These are phyloP conservation scores for Penicillium cosmopolitanum DNA, from an alignment of 495 filamentous ascomycete genomes.

Conservation along the genomic window DNA sequence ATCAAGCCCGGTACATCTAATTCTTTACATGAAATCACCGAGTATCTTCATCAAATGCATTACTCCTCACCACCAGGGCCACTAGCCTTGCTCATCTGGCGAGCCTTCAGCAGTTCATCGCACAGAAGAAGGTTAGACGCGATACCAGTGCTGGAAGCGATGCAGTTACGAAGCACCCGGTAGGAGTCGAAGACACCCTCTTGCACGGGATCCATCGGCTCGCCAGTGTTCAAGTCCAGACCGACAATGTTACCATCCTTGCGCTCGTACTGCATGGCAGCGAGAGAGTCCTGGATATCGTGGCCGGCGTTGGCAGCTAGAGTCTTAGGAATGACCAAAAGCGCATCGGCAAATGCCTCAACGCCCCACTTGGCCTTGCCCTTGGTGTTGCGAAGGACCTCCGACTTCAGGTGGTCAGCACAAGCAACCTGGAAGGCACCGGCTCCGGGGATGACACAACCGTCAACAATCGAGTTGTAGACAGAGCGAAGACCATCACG, in stretches of 20 bases:
- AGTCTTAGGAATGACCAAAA: slow-evolving; percentile 94
- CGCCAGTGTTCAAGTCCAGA: slow-evolving; percentile 80
- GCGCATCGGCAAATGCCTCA: slow-evolving; percentile 89
- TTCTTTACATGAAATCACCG: slow-evolving; percentile 33
- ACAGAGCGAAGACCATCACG: slow-evolving; percentile 92
- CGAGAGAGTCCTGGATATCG: slow-evolving; percentile 92
- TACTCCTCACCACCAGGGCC: slow-evolving; percentile 52
- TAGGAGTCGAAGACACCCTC: slow-evolving; percentile 96
- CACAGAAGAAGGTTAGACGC: slow-evolving; percentile 94
- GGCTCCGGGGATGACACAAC: slow-evolving; percentile 90
- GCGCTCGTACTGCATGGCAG: slow-evolving; percentile 81
- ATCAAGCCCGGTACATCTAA: slow-evolving; percentile 25
- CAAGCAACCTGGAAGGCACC: slow-evolving; percentile 97
- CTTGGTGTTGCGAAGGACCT: slow-evolving; percentile 82
- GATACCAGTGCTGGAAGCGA: slow-evolving; percentile 93
- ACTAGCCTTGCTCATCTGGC: slow-evolving; percentile 76
- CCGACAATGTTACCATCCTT: slow-evolving; percentile 84
- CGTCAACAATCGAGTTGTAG: slow-evolving; percentile 98
- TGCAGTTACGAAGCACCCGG: slow-evolving; percentile 88
- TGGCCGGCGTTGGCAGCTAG: slow-evolving; percentile 95
- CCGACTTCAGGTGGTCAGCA: slow-evolving; percentile 83
- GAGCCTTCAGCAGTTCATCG: slow-evolving; percentile 95
- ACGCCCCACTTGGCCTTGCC: slow-evolving; percentile 97
- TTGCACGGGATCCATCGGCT: slow-evolving; percentile 94
- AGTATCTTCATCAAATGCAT: slow-evolving; percentile 32